Base-by-base conservation (phyloP, 257 asterid species). In the Mentha longifolia region DNA sequence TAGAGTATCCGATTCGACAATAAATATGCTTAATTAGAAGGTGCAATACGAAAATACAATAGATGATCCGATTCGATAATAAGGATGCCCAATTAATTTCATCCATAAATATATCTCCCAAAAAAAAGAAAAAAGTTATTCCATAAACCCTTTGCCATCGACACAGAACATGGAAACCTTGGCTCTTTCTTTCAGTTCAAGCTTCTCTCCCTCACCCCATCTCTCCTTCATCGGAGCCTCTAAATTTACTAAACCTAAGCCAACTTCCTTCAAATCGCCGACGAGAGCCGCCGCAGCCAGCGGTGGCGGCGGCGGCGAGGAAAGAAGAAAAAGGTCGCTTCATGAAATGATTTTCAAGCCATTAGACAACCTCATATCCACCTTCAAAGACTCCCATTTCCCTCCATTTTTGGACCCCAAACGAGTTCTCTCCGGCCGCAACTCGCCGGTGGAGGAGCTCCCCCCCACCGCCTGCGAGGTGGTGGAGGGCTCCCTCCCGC, bases 391-490 rank as follows among this genome's bases (percentile, higher is more conserved):
- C 65, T 81, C 80, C 14, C 81, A 82, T 3, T 59, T 33, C 7
- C 52, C 78, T 68, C 11, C 86, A 76, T 0, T 72, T 66, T 3
- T 80, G 9, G 83, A 85, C 52, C 89, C 89, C 9, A 71, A 61
- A 0, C 55, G 68, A 15, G 75, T 77, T 0, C 81, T 88, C 16
- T 78, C 87, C 20, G 60, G 68, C 60, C 80, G 82, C 76, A 81
- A 74, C 15, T 79, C 84, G 8, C 89, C 90, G 0, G 89, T 81
- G 2, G 77, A 65, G 6, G 87, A 85, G 78, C 87, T 83, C 43
- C 83, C 89, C 15, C 89, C 94, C 0, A 80, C 86, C 11, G 79
- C 76, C 5, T 83, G 89, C 16, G 49, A 63, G 54, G 80, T 85
- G 14, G 80, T 75, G 33, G 71, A 70, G 45, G 95, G 95, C 31